Conservation (phyloP, 139 green algal species). For the Chlamydomonas incerta region DNA sequence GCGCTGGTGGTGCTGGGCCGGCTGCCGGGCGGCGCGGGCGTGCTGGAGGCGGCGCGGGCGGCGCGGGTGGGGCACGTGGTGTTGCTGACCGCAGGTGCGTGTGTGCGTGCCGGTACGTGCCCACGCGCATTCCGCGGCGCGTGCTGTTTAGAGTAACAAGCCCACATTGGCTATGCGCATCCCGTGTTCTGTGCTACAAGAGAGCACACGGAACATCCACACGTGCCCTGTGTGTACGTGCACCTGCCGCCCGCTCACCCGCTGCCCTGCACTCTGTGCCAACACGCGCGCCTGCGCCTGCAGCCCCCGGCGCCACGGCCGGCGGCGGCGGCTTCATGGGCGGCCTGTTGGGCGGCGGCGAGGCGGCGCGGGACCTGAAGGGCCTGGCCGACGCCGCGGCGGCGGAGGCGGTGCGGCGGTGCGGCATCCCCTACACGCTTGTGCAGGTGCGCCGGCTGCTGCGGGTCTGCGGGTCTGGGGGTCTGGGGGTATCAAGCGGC, state of each 20-base stretch:
- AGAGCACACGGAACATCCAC: no score
- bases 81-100: not conserved
- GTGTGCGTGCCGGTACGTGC: no score
- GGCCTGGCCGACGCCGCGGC: slow-evolving; percentile 14
- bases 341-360: not conserved
- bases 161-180: no score
- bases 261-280: no score
- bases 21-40: not conserved
- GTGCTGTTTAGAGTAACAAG: no score
- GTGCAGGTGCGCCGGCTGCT: slow-evolving; percentile 28
- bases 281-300: not conserved
- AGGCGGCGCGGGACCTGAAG: not conserved
- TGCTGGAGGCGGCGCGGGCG: slow-evolving; percentile 1
- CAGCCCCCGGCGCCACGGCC: not conserved
- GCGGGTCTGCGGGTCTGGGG: no score
- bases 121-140: no score
- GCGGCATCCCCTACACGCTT: slow-evolving; percentile 39
- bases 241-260: no score
- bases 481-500: no score
- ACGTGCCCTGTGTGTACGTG: no score
- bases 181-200: no score
- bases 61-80: slow-evolving; percentile 2
- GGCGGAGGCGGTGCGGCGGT: slow-evolving; percentile 11
- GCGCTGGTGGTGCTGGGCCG: slow-evolving; percentile 36
- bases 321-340: slow-evolving; percentile 2